Conservation (phyloP, 306 rosid species). For the Trifolium fragiferum region DNA sequence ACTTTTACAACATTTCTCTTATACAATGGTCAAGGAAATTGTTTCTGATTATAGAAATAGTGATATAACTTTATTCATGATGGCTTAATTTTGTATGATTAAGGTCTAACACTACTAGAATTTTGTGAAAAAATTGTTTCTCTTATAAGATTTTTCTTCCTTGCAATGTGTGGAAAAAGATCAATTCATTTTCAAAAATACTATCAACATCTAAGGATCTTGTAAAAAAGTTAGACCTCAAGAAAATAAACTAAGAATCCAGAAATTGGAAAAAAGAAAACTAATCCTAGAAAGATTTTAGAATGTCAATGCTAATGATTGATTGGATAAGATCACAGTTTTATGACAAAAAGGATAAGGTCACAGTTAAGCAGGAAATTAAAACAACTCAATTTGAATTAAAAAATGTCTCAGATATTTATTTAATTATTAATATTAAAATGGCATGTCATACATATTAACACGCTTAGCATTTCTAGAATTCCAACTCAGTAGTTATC, state of each 20-base stretch:
- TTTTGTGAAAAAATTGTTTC: too few species aligned
- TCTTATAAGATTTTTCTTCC: not conserved
- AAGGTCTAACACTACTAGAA: too few species aligned
- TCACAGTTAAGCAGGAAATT: not conserved
- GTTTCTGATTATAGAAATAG: constrained; percentile 12
- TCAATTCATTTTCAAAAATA: not conserved
- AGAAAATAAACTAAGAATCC: not conserved
- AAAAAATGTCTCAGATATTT: not conserved
- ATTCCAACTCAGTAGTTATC: not conserved
- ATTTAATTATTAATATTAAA: not conserved
- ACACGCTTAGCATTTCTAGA: not conserved
- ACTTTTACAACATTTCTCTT: constrained; percentile 37
- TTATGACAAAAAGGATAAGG: constrained; percentile 1
- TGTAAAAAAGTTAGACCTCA: not conserved
- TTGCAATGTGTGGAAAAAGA: not conserved
- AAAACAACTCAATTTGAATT: not conserved
- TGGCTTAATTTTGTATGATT: not conserved
- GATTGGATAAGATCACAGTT: constrained; percentile 16
- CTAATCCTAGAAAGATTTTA: not conserved
- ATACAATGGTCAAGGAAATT: constrained; percentile 6
- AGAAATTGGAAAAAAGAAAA: not conserved
- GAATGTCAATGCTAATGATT: constrained; percentile 3
- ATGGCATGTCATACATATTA: not conserved
- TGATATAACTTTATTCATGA: not conserved
- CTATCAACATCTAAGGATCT: not conserved